Base-by-base conservation (phyloP, 345 rosid species). In the Aquilaria sinensis region DNA sequence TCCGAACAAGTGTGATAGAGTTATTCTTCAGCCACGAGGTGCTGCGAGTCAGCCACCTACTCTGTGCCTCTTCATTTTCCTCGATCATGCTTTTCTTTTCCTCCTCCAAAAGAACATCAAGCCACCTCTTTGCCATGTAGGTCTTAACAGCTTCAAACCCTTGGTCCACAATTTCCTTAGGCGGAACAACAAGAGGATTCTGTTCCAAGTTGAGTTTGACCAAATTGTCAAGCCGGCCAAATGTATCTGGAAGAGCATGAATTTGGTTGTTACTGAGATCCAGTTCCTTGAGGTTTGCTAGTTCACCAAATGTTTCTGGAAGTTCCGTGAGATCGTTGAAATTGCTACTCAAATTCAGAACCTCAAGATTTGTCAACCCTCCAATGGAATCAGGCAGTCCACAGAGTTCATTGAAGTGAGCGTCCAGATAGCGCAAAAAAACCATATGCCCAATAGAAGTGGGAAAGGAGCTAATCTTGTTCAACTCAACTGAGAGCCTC, bases 251-350 rank as follows among this genome's bases (percentile, higher is more conserved):
- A 66, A 95, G 80, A 23, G 79, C 76, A 23, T 75, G 75, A 63
- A 95, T 83, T 69, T 95, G 99, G 77, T 94, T 94, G 84, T 94
- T 91, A 81, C 99, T 91, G 43, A 91, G 81, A 75, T 94, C 96
- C 46, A 94, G 93, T 70, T 94, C 96, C 67, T 73, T 84, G 31
- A 94, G 82, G 74, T 77, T 91, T n/a, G 73, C 72, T 56, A 94
- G 66, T 41, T 91, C 96, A 16, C 88, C 83, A 1, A 91, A 60
- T 9, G 96, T 60, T 32, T 83, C 90, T 0, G 97, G 97, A n/a
- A 91, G 85, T 62, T 77, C 75, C 2, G 59, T 83, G 78, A 94
- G 67, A 82, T 91, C 87, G 57, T 72, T 79, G 84, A 95, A 95
- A 66, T 95, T 95, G 67, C 84, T 87, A 81, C 96, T 78, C 52